Evolutionary conservation across 441 rosid species (phyloP).

Genomic region (Melastoma candidum): DNA sequence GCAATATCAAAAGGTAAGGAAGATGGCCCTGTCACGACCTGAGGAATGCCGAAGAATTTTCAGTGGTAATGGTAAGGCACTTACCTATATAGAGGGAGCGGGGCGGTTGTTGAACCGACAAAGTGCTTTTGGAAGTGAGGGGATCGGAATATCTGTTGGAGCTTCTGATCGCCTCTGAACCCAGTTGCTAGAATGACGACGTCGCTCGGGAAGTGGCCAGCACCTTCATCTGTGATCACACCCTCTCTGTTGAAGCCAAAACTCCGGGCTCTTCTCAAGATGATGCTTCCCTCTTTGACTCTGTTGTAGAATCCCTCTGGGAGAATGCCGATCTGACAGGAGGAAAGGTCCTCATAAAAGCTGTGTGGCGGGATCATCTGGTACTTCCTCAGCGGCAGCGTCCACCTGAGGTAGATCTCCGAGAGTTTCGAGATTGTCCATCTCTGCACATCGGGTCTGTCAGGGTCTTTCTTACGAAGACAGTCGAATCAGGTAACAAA

Average conservation of each 20-base stretch:
- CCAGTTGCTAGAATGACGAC: constrained; percentile 18
- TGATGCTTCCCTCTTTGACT: constrained; percentile 17
- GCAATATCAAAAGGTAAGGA: not conserved
- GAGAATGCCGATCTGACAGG: not conserved
- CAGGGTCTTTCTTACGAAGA: too few species aligned
- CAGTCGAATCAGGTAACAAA: too few species aligned
- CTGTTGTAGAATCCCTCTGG: constrained; percentile 9
- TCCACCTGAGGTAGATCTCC: constrained; percentile 12
- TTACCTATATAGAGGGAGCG: constrained; percentile 6
- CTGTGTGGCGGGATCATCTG: constrained; percentile 8
- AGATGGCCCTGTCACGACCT: not conserved
- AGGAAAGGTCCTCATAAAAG: constrained; percentile 8
- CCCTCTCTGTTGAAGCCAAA: constrained; percentile 13
- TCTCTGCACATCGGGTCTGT: constrained; percentile 5
- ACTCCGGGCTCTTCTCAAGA: not conserved
- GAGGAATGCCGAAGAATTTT: too few species aligned
- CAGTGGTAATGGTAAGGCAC: not conserved
- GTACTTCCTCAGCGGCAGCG: constrained; percentile 7
- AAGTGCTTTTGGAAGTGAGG: constrained; percentile 12
- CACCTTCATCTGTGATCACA: not conserved
- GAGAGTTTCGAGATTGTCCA: constrained; percentile 15
- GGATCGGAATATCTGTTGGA: constrained; percentile 10
- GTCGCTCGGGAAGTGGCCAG: constrained; percentile 5
- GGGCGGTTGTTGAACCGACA: not conserved
- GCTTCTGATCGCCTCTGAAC: constrained; percentile 14